These are phyloP conservation scores for Nothophytophthora sp. DNA, from an alignment of 352 stramenopile genomes.

Conservation along the genomic window DNA sequence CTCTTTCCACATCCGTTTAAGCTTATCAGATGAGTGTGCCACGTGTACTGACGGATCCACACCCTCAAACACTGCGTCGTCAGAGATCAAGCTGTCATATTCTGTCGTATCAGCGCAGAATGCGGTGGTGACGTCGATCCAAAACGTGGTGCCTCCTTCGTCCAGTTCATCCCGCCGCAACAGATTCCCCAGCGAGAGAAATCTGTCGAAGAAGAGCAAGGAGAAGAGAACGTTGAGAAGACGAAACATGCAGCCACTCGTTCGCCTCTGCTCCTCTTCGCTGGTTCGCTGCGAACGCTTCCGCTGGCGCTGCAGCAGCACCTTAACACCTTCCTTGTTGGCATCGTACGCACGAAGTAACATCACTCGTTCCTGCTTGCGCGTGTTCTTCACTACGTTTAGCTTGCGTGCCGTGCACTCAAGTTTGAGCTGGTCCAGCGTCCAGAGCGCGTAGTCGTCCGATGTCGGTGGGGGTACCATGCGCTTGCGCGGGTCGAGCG, in stretches of 20 bases:
- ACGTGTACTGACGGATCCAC: neutral
- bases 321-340: neutral
- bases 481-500: too few relatives aligned
- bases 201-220: neutral
- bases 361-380: conserved; percentile 2
- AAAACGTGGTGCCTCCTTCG: conserved; percentile 2
- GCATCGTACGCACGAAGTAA: neutral
- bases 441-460: too few relatives aligned
- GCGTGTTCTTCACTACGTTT: conserved; percentile 5
- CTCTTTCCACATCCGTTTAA: conserved; percentile 5
- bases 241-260: conserved; percentile 6
- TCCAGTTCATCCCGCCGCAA: neutral
- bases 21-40: conserved; percentile 1
- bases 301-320: neutral
- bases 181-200: neutral
- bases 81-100: neutral
- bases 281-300: neutral
- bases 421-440: conserved; percentile 5
- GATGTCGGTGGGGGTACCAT: too few relatives aligned
- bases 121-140: neutral
- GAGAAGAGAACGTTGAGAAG: conserved; percentile 8
- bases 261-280: neutral
- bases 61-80: conserved; percentile 1
- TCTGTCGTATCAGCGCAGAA: conserved; percentile 1
- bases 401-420: conserved; percentile 7